A percentile compares a stretch with the other conserved stretches of the same genome.
phyloP scores from a whole-genome alignment of 768 basidiomycete genomes.

The Mycena galericulata region DNA sequence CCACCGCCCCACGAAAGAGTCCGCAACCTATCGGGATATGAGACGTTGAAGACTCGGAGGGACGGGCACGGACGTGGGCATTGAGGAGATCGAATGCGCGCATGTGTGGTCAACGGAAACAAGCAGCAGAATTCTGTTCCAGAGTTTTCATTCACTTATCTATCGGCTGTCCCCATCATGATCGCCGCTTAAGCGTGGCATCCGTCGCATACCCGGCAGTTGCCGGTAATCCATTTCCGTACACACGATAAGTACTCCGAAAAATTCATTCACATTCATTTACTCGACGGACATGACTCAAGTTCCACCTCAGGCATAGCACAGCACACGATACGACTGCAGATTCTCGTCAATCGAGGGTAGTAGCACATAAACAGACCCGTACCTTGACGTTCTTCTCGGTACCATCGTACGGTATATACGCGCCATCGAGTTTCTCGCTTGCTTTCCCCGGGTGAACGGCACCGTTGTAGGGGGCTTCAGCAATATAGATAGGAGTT shows the following conservation, averaged over 20 bases:
- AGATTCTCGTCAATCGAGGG: not conserved
- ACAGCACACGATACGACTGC: conserved; percentile 31
- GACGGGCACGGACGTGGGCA: conserved; percentile 43
- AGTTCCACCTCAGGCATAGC: conserved; percentile 23
- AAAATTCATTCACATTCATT: not conserved
- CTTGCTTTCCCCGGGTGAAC: conserved; percentile 76
- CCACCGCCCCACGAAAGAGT: conserved; percentile 62
- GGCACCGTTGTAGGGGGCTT: conserved; percentile 63
- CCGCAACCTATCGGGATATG: conserved; percentile 53
- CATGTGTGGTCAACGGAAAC: conserved; percentile 5
- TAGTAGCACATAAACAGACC: not conserved
- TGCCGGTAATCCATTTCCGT: no score
- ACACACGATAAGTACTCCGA: not conserved
- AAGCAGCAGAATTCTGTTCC: not conserved
- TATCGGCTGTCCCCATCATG: no score
- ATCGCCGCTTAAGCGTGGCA: no score
- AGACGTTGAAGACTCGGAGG: not conserved
- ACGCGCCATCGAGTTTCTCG: conserved; percentile 66
- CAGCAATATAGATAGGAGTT: conserved; percentile 69
- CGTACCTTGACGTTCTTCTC: conserved; percentile 66
- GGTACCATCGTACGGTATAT: conserved; percentile 63
- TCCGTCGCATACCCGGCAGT: no score
- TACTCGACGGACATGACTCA: not conserved
- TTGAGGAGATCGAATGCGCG: conserved; percentile 56
- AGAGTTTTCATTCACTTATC: no score